Evolutionary conservation across 73 alveolate genomes (phyloP), one percentile per base, ranked within the genome.

Genomic region (Urostyla sp.): DNA sequence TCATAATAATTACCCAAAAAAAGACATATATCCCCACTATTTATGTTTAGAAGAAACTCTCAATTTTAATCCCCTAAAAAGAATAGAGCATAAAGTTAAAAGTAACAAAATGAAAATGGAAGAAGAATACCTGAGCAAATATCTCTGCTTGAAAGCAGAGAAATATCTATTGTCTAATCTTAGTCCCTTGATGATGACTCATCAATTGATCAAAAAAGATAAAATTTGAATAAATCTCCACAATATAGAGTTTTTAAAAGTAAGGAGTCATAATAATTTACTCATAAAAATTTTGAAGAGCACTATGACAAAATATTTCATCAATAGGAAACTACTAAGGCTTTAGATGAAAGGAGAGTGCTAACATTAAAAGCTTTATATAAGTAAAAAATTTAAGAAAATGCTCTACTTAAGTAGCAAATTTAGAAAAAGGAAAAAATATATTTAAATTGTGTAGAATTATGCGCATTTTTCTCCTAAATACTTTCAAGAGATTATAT

Each of bases 401-500:
- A 63, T 43, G 44, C 44, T 38, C 13, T 38, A 34, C 60, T 63
- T 0, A 63, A 60, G 44, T 57, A 63, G 36, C 24, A 43, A 24
- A 6, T 63, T 5, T 43, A 63, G 26, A 35, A 48, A 16, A 63
- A 63, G 44, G 79, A 63, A 20, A 37, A 38, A 27, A 60, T 60
- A 16, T 63, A 43, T 63, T 40, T 63, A 31, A 36, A 48, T 43
- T 63, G 79, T 24, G 10, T 40, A 4, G 79, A 63, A 23, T 24
- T 63, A 20, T 63, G 79, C 60, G 79, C 79, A 63, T 63, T 63
- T 63, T 63, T 63, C 7, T 38, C 61, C 7, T 23, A 63, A 40
- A 60, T 63, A 2, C 31, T 63, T 3, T 5, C 61, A 11, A 63
- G 44, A 13, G 79, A 63, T 15, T 63, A 63, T 38, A 13, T 63